A percentile compares a stretch with the other conserved stretches of the same genome.
These are phyloP conservation scores for Paecilomyces sp. DNA, from an alignment of 2,329 filamentous ascomycete genomes.

Conservation along the genomic window DNA sequence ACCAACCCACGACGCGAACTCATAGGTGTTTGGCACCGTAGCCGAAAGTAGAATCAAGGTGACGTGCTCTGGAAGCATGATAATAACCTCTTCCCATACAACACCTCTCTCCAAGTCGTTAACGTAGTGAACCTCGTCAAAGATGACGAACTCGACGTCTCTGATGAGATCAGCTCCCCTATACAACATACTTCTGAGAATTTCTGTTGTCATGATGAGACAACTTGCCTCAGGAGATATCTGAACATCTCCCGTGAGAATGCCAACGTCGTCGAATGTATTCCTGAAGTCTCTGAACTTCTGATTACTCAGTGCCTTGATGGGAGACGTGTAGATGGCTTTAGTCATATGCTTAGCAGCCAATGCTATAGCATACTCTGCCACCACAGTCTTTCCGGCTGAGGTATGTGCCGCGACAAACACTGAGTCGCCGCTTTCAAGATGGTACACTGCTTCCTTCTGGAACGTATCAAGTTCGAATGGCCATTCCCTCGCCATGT, in stretches of 20 bases:
- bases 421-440: slow-evolving; percentile 93
- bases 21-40: slow-evolving; percentile 93
- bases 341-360: slow-evolving; percentile 99
- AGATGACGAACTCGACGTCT: slow-evolving; percentile 97
- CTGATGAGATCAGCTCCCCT: slow-evolving; percentile 90
- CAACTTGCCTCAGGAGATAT: slow-evolving; percentile 97
- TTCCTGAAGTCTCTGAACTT: slow-evolving; percentile 94
- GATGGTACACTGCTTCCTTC: slow-evolving; percentile 95
- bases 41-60: slow-evolving; percentile 92
- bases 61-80: slow-evolving; percentile 96
- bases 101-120: slow-evolving; percentile 94
- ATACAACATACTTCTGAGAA: slow-evolving; percentile 96
- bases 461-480: slow-evolving; percentile 98
- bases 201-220: slow-evolving; percentile 98
- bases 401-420: slow-evolving; percentile 98
- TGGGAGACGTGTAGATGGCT: slow-evolving; percentile 96
- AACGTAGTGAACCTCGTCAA: slow-evolving; percentile 98
- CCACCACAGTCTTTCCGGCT: slow-evolving; percentile 95
- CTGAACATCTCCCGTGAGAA: slow-evolving; percentile 94
- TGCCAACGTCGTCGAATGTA: slow-evolving; percentile 91
- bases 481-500: slow-evolving; percentile 94
- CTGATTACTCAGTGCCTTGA: slow-evolving; percentile 97
- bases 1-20: slow-evolving; percentile 97
- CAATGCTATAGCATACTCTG: slow-evolving; percentile 93
- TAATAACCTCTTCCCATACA: slow-evolving; percentile 99